Evolutionary conservation across 78 protist species (phyloP).

Genomic region (Polysphondylium violaceum): DNA sequence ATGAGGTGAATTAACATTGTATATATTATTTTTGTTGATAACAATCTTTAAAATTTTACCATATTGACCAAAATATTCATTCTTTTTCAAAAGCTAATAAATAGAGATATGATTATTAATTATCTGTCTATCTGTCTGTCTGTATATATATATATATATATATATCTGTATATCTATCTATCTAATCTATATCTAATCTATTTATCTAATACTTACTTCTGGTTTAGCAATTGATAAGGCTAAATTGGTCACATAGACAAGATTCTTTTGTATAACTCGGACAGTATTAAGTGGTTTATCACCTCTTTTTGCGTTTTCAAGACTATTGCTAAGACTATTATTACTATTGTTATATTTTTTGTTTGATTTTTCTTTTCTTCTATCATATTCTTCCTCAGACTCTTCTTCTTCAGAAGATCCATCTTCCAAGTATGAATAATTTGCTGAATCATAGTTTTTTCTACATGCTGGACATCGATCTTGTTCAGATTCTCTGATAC

Average conservation of each 20-base stretch:
- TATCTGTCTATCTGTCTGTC: not conserved
- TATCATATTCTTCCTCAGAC: not conserved
- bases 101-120: conserved; percentile 1
- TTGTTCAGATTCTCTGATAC: conserved; percentile 85
- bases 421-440: conserved; percentile 72
- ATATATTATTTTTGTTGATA: conserved; percentile 80
- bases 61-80: conserved; percentile 94
- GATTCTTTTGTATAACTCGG: conserved; percentile 94
- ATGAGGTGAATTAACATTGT: conserved; percentile 58
- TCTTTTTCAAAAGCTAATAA: conserved; percentile 60
- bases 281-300: conserved; percentile 83
- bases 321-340: not conserved
- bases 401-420: conserved; percentile 58
- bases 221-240: conserved; percentile 90
- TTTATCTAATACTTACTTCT: conserved; percentile 84
- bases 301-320: conserved; percentile 22
- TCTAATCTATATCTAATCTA: not conserved
- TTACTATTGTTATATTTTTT: conserved; percentile 3
- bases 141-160: not conserved
- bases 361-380: not conserved
- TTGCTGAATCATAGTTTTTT: conserved; percentile 65
- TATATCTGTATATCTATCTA: not conserved
- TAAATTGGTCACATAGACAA: conserved; percentile 95
- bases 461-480: conserved; percentile 96
- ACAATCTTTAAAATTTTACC: conserved; percentile 94